Base-by-base conservation (phyloP, 2,329 filamentous ascomycete species). In the Pezicula neosporulosa region DNA sequence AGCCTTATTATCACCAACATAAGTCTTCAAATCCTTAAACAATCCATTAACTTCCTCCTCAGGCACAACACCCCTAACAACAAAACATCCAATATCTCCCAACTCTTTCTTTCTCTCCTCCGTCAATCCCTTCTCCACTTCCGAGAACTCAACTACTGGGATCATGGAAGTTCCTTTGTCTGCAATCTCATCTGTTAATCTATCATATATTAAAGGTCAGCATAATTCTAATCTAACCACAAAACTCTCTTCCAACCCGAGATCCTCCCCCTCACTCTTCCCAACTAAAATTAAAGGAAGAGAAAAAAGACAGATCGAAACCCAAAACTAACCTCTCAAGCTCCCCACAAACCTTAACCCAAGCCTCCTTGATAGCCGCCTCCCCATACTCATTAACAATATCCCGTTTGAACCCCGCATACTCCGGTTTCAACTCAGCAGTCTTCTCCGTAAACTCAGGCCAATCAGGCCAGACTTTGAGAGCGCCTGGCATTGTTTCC, bases 301-400 rank as follows among this genome's bases (percentile, higher is more conserved):
- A 24, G 3, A 3, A 24, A 24, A 24, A 24, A n/a, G n/a, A 6
- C 24, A 24, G 6, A 24, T 4, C 5, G 7, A 24, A 24, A 24
- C 1, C 24, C 5, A 24, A 24, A 24, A 10, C 30, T 33, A 2
- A 52, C 0, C 44, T 46, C 47, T 69, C 59, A 1, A 75, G 63
- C 2, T 66, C 47, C 12, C 67, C 57, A 57, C 72, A 74, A 3
- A 70, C 66, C 28, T 65, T 63, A 15, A 72, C 37, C 72, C 72
- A 75, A 56, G 68, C 68, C 52, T 62, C 49, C 6, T 54, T 55
- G 9, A 75, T 51, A 1, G 64, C 62, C 5, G 64, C 66, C 28
- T 63, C 60, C 4, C 72, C 71, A 45, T 70, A 73, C 36, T 69
- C 52, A 2, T 60, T 58, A 33, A 70, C 62, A 16, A 74, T 67